Conservation (phyloP, 352 stramenopile species). For the Pythium apleroticum region DNA sequence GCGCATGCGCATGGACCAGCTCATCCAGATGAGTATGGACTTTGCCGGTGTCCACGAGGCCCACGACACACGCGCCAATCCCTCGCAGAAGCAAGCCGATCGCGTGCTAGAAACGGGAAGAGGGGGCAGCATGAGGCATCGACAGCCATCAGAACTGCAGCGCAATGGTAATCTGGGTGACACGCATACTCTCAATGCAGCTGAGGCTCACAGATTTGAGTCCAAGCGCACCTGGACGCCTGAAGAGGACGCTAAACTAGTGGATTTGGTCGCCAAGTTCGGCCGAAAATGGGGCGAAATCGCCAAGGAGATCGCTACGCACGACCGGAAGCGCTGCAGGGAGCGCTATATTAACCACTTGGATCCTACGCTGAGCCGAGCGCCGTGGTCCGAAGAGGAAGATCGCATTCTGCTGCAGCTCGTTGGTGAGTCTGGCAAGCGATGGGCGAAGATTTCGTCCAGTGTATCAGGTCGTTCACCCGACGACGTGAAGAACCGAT, state of each 20-base stretch:
- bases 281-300: constrained; percentile 46
- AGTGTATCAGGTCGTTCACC: constrained; percentile 38
- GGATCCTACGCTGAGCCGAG: constrained; percentile 32
- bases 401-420: constrained; percentile 42
- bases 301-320: constrained; percentile 36
- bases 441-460: constrained; percentile 41
- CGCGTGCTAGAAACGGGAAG: neutral
- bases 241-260: constrained; percentile 48
- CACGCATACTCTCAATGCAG: neutral
- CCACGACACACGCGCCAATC: neutral
- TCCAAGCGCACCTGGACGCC: constrained; percentile 39
- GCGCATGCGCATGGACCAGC: constrained; percentile 49
- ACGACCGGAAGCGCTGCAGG: constrained; percentile 66
- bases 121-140: neutral
- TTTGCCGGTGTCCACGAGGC: constrained; percentile 29
- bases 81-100: neutral
- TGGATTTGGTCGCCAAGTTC: constrained; percentile 36
- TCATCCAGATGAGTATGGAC: constrained; percentile 49
- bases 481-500: constrained; percentile 64
- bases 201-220: neutral
- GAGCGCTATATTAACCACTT: constrained; percentile 79
- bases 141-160: neutral
- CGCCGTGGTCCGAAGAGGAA: constrained; percentile 44
- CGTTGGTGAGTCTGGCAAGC: constrained; percentile 28
- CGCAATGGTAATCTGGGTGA: neutral